Conservation (phyloP, 805 yeast species). For the Candida arabinofermentans region DNA sequence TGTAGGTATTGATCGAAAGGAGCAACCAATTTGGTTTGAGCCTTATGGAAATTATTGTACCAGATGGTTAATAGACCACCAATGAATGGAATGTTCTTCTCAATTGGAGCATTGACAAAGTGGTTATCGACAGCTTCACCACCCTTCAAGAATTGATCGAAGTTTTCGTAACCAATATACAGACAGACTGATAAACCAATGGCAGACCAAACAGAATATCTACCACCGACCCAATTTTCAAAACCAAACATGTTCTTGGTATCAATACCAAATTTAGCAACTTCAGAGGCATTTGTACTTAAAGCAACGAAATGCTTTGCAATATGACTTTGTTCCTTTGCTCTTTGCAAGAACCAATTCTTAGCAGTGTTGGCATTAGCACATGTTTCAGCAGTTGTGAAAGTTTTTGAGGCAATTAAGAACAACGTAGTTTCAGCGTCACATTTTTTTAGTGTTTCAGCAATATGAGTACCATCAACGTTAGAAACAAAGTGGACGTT, state of each 20-base stretch:
- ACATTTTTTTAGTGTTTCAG: conserved; percentile 76
- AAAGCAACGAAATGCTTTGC: conserved; percentile 98
- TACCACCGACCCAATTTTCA: conserved; percentile 99
- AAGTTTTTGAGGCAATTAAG: conserved; percentile 93
- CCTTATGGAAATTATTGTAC: conserved; percentile 98
- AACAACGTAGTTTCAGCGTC: conserved; percentile 91
- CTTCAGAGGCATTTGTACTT: conserved; percentile 89
- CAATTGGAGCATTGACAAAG: conserved; percentile 78
- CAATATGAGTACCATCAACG: conserved; percentile 97
- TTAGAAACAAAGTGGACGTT: conserved; percentile 92
- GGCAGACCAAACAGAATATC: conserved; percentile 99
- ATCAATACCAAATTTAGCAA: conserved; percentile 93
- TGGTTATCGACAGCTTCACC: conserved; percentile 97
- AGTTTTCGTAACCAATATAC: conserved; percentile 93
- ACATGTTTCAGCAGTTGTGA: conserved; percentile 97
- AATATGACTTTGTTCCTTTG: conserved; percentile 61
- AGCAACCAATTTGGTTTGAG: conserved; percentile 97
- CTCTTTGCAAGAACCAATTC: conserved; percentile 75
- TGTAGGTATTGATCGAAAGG: conserved; percentile 99
- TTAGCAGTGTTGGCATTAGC: conserved; percentile 96
- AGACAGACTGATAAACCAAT: conserved; percentile 94
- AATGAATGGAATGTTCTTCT: conserved; percentile 84
- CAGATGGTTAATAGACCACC: conserved; percentile 95
- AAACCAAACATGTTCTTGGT: conserved; percentile 98
- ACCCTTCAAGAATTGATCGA: conserved; percentile 88